Conservation (phyloP, 139 green algal genomes). For the Coccomyxa sp. region DNA sequence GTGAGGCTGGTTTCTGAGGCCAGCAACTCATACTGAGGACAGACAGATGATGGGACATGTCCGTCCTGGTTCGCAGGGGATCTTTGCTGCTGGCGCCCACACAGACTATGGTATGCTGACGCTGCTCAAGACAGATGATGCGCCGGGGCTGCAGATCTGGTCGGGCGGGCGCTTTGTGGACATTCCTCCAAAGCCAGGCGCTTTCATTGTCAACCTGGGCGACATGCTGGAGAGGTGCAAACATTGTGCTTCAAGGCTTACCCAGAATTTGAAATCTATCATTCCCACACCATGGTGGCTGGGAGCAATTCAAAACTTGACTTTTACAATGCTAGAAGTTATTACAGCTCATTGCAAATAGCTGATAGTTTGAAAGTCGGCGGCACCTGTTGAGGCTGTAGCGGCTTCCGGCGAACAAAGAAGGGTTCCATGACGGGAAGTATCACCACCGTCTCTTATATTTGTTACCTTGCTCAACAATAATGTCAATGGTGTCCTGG, state of each 20-base stretch:
- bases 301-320: not conserved
- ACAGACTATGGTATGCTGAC: constrained; percentile 94
- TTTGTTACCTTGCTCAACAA: too few species aligned
- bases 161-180: constrained; percentile 56
- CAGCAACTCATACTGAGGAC: too few species aligned
- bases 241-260: not conserved
- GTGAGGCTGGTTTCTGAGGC: too few species aligned
- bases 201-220: constrained; percentile 88
- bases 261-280: too few species aligned
- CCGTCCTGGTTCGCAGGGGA: constrained; percentile 7
- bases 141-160: constrained; percentile 69
- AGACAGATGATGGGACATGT: too few species aligned
- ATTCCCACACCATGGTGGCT: not conserved
- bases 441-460: too few species aligned
- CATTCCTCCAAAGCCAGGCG: constrained; percentile 48
- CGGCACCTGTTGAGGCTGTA: not conserved
- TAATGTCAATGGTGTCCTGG: not conserved
- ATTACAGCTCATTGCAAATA: not conserved
- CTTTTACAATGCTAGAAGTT: not conserved
- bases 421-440: not conserved
- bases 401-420: not conserved
- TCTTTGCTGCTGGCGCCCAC: constrained; percentile 71
- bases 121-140: constrained; percentile 74
- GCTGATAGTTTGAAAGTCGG: not conserved
- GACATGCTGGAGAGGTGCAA: constrained; percentile 87